Conservation (phyloP, 257 asterid species). For the Paraleonurus japonicus region DNA sequence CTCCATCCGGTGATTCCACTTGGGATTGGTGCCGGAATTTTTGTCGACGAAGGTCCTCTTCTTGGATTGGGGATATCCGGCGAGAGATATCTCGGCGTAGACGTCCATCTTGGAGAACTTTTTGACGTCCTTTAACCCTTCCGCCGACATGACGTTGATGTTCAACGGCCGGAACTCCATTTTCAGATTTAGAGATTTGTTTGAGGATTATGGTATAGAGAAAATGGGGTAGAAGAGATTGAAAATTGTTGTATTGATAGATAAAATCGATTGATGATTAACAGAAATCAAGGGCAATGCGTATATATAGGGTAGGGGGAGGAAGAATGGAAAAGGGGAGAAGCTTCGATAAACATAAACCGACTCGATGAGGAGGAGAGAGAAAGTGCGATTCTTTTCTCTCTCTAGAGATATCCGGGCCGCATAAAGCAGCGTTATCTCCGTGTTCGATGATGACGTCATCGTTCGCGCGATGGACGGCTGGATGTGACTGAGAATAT, state of each 20-base stretch:
- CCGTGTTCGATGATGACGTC: constrained; percentile 13
- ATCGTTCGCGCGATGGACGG: background rate
- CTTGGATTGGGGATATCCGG: constrained; percentile 47
- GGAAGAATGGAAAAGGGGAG: background rate
- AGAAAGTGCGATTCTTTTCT: too few species aligned
- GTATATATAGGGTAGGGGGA: constrained; percentile 8
- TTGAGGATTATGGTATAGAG: background rate
- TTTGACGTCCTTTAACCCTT: constrained; percentile 48
- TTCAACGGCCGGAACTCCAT: constrained; percentile 58
- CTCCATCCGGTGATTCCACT: constrained; percentile 57
- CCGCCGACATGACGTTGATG: constrained; percentile 45
- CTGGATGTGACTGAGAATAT: background rate
- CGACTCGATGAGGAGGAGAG: background rate
- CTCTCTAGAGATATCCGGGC: background rate
- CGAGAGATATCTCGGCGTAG: constrained; percentile 46
- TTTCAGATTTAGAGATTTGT: background rate
- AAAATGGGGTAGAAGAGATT: background rate
- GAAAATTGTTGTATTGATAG: background rate
- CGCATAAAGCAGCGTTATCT: background rate
- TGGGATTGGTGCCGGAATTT: constrained; percentile 46
- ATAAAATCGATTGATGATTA: too few species aligned
- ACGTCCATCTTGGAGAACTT: constrained; percentile 52
- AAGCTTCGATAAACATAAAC: background rate
- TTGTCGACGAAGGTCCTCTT: constrained; percentile 44
- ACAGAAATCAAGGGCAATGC: background rate